A percentile compares a stretch with the other conserved stretches of the same genome.
Conservation (phyloP, 495 filamentous ascomycete species). For the Amorphotheca resinae region DNA sequence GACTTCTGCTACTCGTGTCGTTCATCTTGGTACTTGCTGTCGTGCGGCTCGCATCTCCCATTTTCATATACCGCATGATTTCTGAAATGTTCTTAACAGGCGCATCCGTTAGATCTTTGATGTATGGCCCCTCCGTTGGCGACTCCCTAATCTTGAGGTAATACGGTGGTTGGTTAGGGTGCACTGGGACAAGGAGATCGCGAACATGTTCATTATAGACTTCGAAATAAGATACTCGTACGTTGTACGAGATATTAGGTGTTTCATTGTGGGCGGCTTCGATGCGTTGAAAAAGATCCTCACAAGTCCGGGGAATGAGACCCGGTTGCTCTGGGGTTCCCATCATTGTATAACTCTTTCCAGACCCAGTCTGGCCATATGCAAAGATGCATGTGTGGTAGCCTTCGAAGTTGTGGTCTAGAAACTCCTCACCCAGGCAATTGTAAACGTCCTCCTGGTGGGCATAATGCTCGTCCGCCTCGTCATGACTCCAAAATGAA, state of each 20-base stretch:
- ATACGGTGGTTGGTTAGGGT: slow-evolving; percentile 57
- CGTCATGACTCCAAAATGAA: slow-evolving; percentile 89
- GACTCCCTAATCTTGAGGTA: slow-evolving; percentile 98
- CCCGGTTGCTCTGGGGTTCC: slow-evolving; percentile 77
- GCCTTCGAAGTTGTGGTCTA: slow-evolving; percentile 98
- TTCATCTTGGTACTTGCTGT: slow-evolving; percentile 99
- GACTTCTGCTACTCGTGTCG: slow-evolving; percentile 85
- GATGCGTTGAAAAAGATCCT: slow-evolving; percentile 92
- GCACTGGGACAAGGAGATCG: slow-evolving; percentile 73
- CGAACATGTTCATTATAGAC: slow-evolving; percentile 99
- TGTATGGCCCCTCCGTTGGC: slow-evolving; percentile 89
- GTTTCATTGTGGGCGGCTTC: slow-evolving; percentile 53
- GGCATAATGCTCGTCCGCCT: slow-evolving; percentile 61
- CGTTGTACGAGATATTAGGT: slow-evolving; percentile 86
- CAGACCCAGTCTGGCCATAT: slow-evolving; percentile 94
- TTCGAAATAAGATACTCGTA: slow-evolving; percentile 96
- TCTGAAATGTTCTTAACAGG: slow-evolving; percentile 73
- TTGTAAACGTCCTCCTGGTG: slow-evolving; percentile 92
- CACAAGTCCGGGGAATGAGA: slow-evolving; percentile 92
- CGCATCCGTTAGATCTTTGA: slow-evolving; percentile 89
- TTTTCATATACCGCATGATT: slow-evolving; percentile 79
- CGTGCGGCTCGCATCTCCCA: slow-evolving; percentile 78
- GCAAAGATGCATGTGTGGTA: slow-evolving; percentile 99
- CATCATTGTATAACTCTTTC: slow-evolving; percentile 99
- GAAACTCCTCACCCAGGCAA: slow-evolving; percentile 85